Evolutionary conservation across 1,284 basidiomycete species (phyloP), one percentile per base, ranked within the genome.

Genomic region (Apiotrichum sp.): DNA sequence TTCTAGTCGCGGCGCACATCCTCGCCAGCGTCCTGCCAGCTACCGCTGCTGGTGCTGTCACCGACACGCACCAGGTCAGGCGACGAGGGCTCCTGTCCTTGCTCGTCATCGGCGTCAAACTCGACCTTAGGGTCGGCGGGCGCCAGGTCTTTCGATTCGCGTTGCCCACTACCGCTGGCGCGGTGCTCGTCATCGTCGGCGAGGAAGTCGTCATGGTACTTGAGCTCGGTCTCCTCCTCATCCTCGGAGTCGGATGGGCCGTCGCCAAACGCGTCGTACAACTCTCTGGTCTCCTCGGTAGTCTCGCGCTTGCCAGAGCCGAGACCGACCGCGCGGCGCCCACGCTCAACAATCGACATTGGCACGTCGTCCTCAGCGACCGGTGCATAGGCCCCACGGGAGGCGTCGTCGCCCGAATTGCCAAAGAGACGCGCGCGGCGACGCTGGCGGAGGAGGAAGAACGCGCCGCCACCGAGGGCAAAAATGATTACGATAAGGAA

Each of bases 231-330:
- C 52, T 69, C 69, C 45, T 64, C 65, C 29, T 67, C 70, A 5
- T 69, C 70, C 11, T 69, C 68, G 2, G 65, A 65, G 50, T 74
- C 72, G 41, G 67, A 68, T n/a, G 71, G 71, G 31, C 71, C 73
- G 66, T 91, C 89, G 22, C 89, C 90, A 75, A 93, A 93, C 13
- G 91, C 90, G 74, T 93, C 91, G 67, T 93, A 93, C 55, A 93
- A 70, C 72, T 93, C 91, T 77, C 87, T 89, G 38, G 63, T 64
- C 46, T 69, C 66, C 50, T 52, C 55, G 33, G 42, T 50, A n/a
- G 79, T 74, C 50, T 77, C 77, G 7, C 77, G 74, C 3, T 62
- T 70, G 10, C 33, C 6, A 35, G 16, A 70, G 33, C 72, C 68
- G 16, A 73, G 61, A 33, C 62, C 63, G 6, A 67, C 53, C 42